phyloP scores from a whole-genome alignment of 1,284 basidiomycete genomes.

The Ceratobasidium sp. region DNA sequence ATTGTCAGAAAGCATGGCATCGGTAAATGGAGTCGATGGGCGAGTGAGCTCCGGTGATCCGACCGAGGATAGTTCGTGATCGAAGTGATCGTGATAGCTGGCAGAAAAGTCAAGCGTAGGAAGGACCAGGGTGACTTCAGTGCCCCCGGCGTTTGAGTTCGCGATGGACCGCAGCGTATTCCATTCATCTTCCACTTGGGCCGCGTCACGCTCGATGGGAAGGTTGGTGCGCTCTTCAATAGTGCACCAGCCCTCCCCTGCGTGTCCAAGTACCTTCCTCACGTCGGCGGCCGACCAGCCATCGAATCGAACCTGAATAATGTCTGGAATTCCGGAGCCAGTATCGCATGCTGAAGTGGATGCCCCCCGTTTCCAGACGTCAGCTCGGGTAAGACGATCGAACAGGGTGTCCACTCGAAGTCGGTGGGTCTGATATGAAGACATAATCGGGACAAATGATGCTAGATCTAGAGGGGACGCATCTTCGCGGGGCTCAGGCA shows the following conservation, averaged over 20 bases:
- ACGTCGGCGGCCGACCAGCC: conserved; percentile 36
- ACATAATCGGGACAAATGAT: conserved; percentile 31
- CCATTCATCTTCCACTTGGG: conserved; percentile 31
- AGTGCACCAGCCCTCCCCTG: conserved; percentile 32
- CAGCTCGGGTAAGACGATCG: conserved; percentile 15
- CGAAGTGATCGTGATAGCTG: conserved; percentile 18
- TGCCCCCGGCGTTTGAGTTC: background rate
- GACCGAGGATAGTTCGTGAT: background rate
- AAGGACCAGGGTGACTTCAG: conserved; percentile 27
- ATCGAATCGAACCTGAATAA: conserved; percentile 28
- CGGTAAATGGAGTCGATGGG: conserved; percentile 31
- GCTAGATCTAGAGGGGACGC: conserved; percentile 29
- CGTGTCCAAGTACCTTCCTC: conserved; percentile 17
- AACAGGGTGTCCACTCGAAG: conserved; percentile 28
- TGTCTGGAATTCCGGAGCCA: conserved; percentile 14
- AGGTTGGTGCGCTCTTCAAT: conserved; percentile 33
- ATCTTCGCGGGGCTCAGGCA: conserved; percentile 24
- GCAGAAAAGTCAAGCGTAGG: conserved; percentile 35
- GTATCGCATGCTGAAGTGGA: background rate
- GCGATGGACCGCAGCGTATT: conserved; percentile 23
- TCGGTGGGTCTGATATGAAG: conserved; percentile 22
- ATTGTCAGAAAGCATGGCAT: conserved; percentile 10
- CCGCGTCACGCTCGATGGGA: conserved; percentile 26
- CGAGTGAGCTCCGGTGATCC: conserved; percentile 13
- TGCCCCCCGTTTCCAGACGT: conserved; percentile 33